phyloP scores from a whole-genome alignment of 108 stramenopile genomes.

The Aurantiochytrium sp. region DNA sequence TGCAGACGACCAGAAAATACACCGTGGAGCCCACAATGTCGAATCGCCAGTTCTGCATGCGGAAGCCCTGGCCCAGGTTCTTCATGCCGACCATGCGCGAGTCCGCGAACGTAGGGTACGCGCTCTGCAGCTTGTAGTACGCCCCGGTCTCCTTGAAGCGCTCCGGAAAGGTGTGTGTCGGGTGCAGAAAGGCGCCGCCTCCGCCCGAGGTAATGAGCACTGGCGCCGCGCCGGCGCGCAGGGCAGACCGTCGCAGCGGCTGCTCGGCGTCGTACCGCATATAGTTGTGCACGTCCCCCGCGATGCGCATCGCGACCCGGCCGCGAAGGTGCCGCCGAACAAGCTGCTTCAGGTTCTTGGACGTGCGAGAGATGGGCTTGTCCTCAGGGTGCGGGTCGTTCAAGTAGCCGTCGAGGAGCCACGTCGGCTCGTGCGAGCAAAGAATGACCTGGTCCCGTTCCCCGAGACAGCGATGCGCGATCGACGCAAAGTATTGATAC shows the following conservation, averaged over 20 bases:
- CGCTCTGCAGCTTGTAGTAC: slow-evolving; percentile 48
- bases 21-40: slow-evolving; percentile 55
- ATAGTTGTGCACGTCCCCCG: slow-evolving; percentile 66
- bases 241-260: not conserved
- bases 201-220: slow-evolving; percentile 60
- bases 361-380: slow-evolving; percentile 10
- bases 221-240: slow-evolving; percentile 39
- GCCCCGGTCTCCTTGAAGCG: slow-evolving; percentile 49
- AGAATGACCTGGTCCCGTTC: slow-evolving; percentile 50
- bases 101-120: slow-evolving; percentile 53
- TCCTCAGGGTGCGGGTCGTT: slow-evolving; percentile 46
- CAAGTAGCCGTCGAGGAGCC: slow-evolving; percentile 50
- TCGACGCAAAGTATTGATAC: slow-evolving; percentile 61
- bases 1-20: slow-evolving; percentile 56
- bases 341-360: slow-evolving; percentile 56
- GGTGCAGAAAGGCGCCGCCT: slow-evolving; percentile 50
- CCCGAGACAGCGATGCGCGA: slow-evolving; percentile 44
- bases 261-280: slow-evolving; percentile 55
- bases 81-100: slow-evolving; percentile 53
- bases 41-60: slow-evolving; percentile 60
- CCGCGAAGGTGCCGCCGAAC: slow-evolving; percentile 53
- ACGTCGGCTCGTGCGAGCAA: slow-evolving; percentile 59
- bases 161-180: slow-evolving; percentile 56
- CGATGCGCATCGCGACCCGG: slow-evolving; percentile 54
- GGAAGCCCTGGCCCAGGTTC: slow-evolving; percentile 57